phyloP scores from a whole-genome alignment of 2,329 filamentous ascomycete genomes.

The Fusarium sp. region DNA sequence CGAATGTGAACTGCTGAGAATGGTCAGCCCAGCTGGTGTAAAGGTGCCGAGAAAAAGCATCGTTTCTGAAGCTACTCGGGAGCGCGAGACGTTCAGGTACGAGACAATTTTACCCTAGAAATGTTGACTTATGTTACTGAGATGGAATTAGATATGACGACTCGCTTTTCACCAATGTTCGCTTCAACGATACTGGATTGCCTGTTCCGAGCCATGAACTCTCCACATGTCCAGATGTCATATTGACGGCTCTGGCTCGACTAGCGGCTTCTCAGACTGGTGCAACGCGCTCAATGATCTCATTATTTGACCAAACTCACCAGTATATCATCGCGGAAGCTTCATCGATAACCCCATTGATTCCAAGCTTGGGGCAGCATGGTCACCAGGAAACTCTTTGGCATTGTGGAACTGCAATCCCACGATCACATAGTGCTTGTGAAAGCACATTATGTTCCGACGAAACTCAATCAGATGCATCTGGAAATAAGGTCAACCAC shows the following conservation, averaged over 20 bases:
- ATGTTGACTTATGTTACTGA: neutral
- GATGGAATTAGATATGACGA: conserved; percentile 13
- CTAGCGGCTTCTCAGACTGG: conserved; percentile 58
- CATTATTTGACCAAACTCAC: conserved; percentile 60
- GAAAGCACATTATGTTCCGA: conserved; percentile 43
- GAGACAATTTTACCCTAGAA: neutral
- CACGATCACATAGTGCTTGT: conserved; percentile 46
- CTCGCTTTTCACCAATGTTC: conserved; percentile 25
- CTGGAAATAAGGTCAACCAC: neutral
- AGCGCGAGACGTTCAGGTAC: conserved; percentile 50
- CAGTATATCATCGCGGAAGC: conserved; percentile 67
- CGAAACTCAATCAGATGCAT: neutral
- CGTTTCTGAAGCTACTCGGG: conserved; percentile 45
- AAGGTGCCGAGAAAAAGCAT: conserved; percentile 18
- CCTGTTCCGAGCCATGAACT: conserved; percentile 43
- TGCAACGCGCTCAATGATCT: conserved; percentile 58
- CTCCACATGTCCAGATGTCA: conserved; percentile 49
- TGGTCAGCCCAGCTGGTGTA: conserved; percentile 1
- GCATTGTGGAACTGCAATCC: conserved; percentile 50
- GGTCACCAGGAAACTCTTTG: conserved; percentile 32
- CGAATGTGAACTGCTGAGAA: neutral
- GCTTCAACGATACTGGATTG: conserved; percentile 41
- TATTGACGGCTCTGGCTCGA: conserved; percentile 62
- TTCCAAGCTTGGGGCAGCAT: conserved; percentile 27
- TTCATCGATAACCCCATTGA: conserved; percentile 55